Evolutionary conservation across 2,329 filamentous ascomycete genomes (phyloP).

Genomic region (Akanthomyces muscarius): DNA sequence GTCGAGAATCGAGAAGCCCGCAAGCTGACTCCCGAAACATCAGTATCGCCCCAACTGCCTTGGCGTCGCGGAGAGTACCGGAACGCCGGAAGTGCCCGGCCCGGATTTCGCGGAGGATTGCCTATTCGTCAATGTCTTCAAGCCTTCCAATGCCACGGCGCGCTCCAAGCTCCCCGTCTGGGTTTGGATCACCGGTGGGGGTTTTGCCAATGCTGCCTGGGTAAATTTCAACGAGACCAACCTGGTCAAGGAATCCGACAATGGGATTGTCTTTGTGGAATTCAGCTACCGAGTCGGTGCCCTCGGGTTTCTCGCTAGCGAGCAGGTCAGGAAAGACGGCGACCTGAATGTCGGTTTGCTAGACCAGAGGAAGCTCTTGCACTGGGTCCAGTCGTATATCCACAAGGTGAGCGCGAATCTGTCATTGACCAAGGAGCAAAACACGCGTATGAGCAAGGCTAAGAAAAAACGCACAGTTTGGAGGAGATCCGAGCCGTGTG

Average conservation of each 20-base stretch:
- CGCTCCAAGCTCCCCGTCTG: slow-evolving; percentile 34
- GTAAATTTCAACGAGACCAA: slow-evolving; percentile 48
- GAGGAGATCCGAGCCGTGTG: slow-evolving; percentile 55
- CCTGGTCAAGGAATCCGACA: slow-evolving; percentile 41
- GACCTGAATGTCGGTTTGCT: slow-evolving; percentile 60
- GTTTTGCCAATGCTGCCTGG: slow-evolving; percentile 44
- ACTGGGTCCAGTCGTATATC: slow-evolving; percentile 61
- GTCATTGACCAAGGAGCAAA: background rate
- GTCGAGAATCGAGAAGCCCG: background rate
- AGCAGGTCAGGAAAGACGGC: slow-evolving; percentile 50
- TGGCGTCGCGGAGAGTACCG: slow-evolving; percentile 18
- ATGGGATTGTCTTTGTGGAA: slow-evolving; percentile 51
- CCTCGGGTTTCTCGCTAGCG: slow-evolving; percentile 58
- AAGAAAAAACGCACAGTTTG: slow-evolving; percentile 37
- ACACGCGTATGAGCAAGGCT: background rate
- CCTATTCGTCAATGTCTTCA: slow-evolving; percentile 46
- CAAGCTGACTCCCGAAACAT: background rate
- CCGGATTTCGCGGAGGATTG: slow-evolving; percentile 39
- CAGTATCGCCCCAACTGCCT: slow-evolving; percentile 46
- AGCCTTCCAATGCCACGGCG: slow-evolving; percentile 31
- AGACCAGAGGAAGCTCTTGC: slow-evolving; percentile 56
- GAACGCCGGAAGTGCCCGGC: slow-evolving; percentile 26
- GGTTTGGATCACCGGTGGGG: slow-evolving; percentile 43
- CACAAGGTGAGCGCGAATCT: slow-evolving; percentile 31
- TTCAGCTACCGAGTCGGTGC: slow-evolving; percentile 62